A percentile compares a stretch with the other conserved stretches of the same genome.
Conservation (phyloP, 148 eudicot species). For the Cornus kousa region DNA sequence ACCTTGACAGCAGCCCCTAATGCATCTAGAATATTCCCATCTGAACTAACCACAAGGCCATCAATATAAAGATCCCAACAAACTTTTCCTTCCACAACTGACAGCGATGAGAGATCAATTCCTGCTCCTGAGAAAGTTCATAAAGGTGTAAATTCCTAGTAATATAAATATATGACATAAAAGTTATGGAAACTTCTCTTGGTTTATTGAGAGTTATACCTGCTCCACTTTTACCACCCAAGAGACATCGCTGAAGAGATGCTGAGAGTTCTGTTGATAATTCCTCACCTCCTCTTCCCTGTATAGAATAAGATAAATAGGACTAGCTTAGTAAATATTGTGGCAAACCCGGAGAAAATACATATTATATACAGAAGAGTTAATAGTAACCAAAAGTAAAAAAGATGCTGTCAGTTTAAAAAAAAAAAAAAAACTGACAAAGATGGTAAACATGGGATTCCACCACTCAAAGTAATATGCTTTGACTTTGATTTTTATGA, state of each 20-base stretch:
- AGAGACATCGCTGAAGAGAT: constrained; percentile 72
- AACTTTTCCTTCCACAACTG: constrained; percentile 73
- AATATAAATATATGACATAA: not conserved
- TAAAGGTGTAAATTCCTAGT: not conserved
- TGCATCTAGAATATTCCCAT: constrained; percentile 93
- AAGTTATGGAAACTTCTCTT: not conserved
- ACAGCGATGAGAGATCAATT: constrained; percentile 80
- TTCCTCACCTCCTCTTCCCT: constrained; percentile 99
- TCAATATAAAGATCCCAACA: constrained; percentile 99
- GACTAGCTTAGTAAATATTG: not conserved
- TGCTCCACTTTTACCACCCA: constrained; percentile 85
- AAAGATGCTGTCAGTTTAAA: not conserved
- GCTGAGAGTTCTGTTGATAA: constrained; percentile 70
- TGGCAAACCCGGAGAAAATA: not conserved
- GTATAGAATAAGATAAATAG: constrained; percentile 9
- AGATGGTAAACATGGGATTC: no score
- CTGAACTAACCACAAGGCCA: constrained; percentile 81
- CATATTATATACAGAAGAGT: not conserved
- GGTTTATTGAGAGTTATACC: constrained; percentile 27
- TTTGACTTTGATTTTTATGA: no score
- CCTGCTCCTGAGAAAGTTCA: constrained; percentile 71
- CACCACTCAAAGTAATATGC: no score
- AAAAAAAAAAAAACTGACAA: no score
- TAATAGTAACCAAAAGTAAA: not conserved
- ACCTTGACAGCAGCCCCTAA: constrained; percentile 98